Percentiles rank a stretch among this genome's conserved stretches.
Conservation (phyloP, 306 rosid species). For the Medicago ruthenica region DNA sequence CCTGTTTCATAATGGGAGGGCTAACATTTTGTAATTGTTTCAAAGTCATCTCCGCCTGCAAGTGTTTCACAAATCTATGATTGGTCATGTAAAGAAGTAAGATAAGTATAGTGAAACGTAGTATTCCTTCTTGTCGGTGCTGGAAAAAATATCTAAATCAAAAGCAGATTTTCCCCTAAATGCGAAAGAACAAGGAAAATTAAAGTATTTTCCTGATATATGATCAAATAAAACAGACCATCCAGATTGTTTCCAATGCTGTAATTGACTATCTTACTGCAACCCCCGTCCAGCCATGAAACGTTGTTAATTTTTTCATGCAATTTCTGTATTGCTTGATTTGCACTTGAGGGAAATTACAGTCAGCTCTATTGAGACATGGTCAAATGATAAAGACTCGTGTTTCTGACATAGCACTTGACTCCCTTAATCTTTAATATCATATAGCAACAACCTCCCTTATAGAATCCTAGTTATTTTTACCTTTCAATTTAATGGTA, state of each 20-base stretch:
- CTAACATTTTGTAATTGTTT: conserved; percentile 80
- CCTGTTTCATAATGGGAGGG: conserved; percentile 98
- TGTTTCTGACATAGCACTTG: conserved; percentile 37
- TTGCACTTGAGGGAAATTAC: conserved; percentile 21
- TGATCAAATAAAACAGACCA: conserved; percentile 24
- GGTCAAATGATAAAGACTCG: conserved; percentile 6
- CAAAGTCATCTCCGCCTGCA: conserved; percentile 97
- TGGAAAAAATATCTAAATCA: conserved; percentile 28
- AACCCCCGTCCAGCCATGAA: conserved; percentile 9
- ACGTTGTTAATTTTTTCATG: conserved; percentile 13
- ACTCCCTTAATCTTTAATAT: conserved; percentile 39
- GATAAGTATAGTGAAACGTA: conserved; percentile 20
- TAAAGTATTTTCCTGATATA: conserved; percentile 12
- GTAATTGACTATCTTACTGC: conserved; percentile 9
- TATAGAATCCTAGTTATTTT: conserved; percentile 23
- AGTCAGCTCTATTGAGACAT: conserved; percentile 26
- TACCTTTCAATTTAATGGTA: conserved; percentile 22
- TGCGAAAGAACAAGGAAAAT: conserved; percentile 11
- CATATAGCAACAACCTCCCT: conserved; percentile 48
- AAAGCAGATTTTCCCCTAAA: conserved; percentile 11
- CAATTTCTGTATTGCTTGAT: conserved; percentile 13
- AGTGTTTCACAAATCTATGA: conserved; percentile 38
- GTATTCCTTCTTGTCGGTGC: not conserved
- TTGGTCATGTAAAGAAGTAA: conserved; percentile 42
- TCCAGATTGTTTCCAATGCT: conserved; percentile 19